phyloP scores from a whole-genome alignment of 2,329 filamentous ascomycete species.

The Alternaria atra region DNA sequence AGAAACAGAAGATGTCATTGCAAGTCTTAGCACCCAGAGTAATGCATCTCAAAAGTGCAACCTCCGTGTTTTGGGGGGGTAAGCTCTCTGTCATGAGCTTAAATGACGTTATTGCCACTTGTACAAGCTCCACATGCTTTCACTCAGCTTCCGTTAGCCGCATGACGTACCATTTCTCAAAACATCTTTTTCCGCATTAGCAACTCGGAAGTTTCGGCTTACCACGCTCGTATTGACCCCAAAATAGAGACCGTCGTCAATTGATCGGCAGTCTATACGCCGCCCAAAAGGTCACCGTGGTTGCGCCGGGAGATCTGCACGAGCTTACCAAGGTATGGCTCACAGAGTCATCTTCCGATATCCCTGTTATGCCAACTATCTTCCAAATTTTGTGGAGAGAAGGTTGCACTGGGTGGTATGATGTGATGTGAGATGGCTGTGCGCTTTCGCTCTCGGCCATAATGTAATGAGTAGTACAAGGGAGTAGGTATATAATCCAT shows the following conservation, averaged over 20 bases:
- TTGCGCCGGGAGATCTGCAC: constrained; percentile 13
- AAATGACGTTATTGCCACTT: not conserved
- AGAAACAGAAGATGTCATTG: not conserved
- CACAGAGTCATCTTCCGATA: not conserved
- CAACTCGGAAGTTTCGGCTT: not conserved
- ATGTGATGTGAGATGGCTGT: not conserved
- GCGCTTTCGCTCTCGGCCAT: not conserved
- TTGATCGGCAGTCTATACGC: not conserved
- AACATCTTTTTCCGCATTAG: not conserved
- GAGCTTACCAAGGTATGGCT: not conserved
- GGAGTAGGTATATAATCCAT: not conserved
- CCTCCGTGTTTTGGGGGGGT: not conserved
- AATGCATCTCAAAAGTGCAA: not conserved
- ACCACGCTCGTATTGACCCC: not conserved
- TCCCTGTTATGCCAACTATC: not conserved
- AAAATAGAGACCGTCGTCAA: not conserved
- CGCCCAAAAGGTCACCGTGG: constrained; percentile 4
- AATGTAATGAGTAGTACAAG: not conserved
- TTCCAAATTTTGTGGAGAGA: not conserved
- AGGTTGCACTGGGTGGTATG: not conserved
- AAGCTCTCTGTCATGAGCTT: not conserved
- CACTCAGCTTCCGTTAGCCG: not conserved
- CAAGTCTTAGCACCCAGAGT: not conserved
- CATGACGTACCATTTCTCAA: not conserved
- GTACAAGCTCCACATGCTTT: not conserved